A percentile compares a stretch with the other conserved stretches of the same genome.
These are phyloP conservation scores for Rhodamnia argentea DNA, from an alignment of 345 rosid species.

Conservation along the genomic window DNA sequence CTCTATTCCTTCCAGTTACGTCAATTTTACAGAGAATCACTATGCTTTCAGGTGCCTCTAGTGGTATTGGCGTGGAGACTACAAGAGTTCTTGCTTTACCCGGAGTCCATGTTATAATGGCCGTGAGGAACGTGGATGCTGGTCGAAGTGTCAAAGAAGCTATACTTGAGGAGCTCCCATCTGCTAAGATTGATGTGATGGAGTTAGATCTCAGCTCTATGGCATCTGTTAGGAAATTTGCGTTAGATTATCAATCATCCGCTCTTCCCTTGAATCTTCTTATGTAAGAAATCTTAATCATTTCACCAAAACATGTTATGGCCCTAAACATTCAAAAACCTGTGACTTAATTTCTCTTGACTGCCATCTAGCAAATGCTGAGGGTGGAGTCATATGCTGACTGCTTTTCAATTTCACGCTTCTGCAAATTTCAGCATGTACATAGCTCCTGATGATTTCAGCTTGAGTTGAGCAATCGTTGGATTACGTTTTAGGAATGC, in stretches of 20 bases:
- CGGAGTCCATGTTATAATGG: conserved; percentile 4
- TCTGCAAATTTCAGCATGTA: background rate
- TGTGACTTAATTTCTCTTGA: background rate
- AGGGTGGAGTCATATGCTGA: background rate
- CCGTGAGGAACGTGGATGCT: conserved; percentile 19
- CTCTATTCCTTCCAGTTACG: background rate
- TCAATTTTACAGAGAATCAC: background rate
- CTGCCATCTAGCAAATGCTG: background rate
- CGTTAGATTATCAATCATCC: conserved; percentile 7
- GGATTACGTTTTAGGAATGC: too few species aligned
- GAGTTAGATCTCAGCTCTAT: conserved; percentile 27
- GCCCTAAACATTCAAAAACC: background rate
- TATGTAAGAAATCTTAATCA: conserved; percentile 12
- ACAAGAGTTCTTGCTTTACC: conserved; percentile 22
- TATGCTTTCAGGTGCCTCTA: conserved; percentile 23
- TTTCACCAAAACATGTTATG: background rate
- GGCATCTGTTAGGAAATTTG: conserved; percentile 28
- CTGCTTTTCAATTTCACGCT: background rate
- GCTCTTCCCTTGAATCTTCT: conserved; percentile 30
- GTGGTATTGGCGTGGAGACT: conserved; percentile 29
- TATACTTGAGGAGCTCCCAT: conserved; percentile 2
- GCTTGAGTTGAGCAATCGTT: too few species aligned
- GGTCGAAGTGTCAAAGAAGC: conserved; percentile 18
- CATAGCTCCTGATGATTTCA: too few species aligned
- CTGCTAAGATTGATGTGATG: conserved; percentile 21